These are phyloP conservation scores for Penicillium sp. DNA, from an alignment of 2,329 filamentous ascomycete species.

Conservation along the genomic window DNA sequence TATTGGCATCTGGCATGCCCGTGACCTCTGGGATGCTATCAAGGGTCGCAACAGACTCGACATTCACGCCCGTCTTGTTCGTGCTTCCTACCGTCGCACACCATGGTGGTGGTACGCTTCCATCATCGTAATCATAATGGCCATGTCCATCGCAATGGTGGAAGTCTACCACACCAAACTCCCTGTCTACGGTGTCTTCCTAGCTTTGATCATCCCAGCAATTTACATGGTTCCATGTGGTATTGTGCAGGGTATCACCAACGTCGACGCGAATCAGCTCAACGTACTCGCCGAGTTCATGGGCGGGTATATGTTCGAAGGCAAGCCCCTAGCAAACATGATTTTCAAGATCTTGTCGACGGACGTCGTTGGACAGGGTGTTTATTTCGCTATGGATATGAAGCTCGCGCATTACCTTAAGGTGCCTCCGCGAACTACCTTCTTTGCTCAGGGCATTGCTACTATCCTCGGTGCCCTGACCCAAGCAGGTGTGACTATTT, in stretches of 20 bases:
- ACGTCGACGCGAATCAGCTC: conserved; percentile 46
- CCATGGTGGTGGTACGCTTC: conserved; percentile 46
- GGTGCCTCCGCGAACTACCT: conserved; percentile 49
- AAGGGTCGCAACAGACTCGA: conserved; percentile 41
- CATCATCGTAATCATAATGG: conserved; percentile 35
- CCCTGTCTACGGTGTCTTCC: conserved; percentile 45
- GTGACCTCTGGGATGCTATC: conserved; percentile 30
- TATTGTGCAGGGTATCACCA: conserved; percentile 47
- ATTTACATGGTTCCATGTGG: conserved; percentile 48
- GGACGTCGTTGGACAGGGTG: conserved; percentile 46
- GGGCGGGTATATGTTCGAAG: conserved; percentile 47
- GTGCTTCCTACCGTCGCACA: conserved; percentile 35
- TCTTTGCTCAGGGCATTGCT: conserved; percentile 50
- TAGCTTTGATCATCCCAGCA: conserved; percentile 43
- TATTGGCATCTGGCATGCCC: conserved; percentile 29
- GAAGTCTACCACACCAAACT: conserved; percentile 46
- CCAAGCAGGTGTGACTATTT: conserved; percentile 40
- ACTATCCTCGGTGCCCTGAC: conserved; percentile 50
- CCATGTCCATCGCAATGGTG: conserved; percentile 34
- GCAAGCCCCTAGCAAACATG: conserved; percentile 48
- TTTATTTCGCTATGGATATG: conserved; percentile 52
- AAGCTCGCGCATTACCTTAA: conserved; percentile 56
- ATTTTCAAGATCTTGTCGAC: conserved; percentile 47
- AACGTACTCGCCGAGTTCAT: conserved; percentile 48
- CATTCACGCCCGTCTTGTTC: conserved; percentile 44